Base-by-base conservation (phyloP, 1,284 basidiomycete genomes). In the Rhodotorula mucilaginosa region DNA sequence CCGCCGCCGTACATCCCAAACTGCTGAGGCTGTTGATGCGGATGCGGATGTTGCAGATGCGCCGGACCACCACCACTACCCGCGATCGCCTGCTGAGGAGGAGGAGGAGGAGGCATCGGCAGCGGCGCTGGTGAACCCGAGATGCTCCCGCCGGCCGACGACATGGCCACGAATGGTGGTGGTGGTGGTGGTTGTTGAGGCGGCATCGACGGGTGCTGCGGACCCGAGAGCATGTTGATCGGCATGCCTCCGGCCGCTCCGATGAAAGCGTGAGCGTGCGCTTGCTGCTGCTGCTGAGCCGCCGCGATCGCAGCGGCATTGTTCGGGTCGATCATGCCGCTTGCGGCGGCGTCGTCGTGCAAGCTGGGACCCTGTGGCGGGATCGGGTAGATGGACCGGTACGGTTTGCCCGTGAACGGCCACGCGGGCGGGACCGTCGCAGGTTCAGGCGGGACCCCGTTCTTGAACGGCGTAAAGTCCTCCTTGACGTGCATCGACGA, bases 401-500 rank as follows among this genome's bases (percentile, higher is more conserved):
- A 79, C 5, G 76, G 59, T 59, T 78, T 78, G 69, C 77, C 78
- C 29, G 73, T 71, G 69, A 78, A 79, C 1, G 73, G n/a, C 78
- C 78, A 79, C 52, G 51, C 21, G 56, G 74, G 54, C 61, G 68
- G 66, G 71, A 67, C 52, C 13, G 47, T 31, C 19, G 8, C 18
- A 8, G 58, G 70, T 15, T 71, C 72, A 4, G 73, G 70, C 5
- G 76, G 69, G 48, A 64, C 61, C 2, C 60, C 69, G 46, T 69
- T 70, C 67, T 73, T 69, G 75, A 79, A 79, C 1, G 79, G 79
- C 4, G 72, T 76, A 48, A 79, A 79, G 59, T 79, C 79, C 64
- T 79, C 79, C 70, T 79, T 79, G 73, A 79, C 79, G 64, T 76
- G 73, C 63, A 79, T 67, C 10, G 75, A 71, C 34, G 64, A 63